phyloP scores from a whole-genome alignment of 2,329 filamentous ascomycete species.

The Pyrenophora tritici-repentis region DNA sequence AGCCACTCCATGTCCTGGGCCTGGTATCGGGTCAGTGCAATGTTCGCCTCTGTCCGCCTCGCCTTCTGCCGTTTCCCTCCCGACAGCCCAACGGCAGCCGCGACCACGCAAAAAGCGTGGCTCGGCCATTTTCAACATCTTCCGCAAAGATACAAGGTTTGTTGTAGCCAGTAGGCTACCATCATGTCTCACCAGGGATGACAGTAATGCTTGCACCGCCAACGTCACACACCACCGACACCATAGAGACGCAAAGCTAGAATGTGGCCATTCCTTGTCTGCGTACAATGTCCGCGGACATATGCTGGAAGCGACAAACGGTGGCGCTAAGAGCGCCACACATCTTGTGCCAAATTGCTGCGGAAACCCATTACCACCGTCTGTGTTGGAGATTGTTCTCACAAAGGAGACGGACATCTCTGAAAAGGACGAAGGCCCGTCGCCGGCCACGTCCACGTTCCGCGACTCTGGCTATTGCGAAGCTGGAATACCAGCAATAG shows the following conservation, averaged over 20 bases:
- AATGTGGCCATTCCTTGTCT: slow-evolving; percentile 40
- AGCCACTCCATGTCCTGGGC: slow-evolving; percentile 21
- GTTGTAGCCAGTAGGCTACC: slow-evolving; percentile 3
- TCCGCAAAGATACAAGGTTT: slow-evolving; percentile 39
- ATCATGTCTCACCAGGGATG: slow-evolving; percentile 19
- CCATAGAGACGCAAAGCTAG: slow-evolving; percentile 31
- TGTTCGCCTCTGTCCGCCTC: slow-evolving; percentile 31
- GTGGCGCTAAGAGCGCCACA: slow-evolving; percentile 35
- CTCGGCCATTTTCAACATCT: slow-evolving; percentile 40
- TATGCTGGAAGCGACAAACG: slow-evolving; percentile 44
- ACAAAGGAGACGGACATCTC: slow-evolving; percentile 45
- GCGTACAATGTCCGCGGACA: slow-evolving; percentile 34
- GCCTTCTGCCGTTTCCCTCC: slow-evolving; percentile 29
- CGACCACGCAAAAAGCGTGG: slow-evolving; percentile 34
- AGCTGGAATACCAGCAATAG: slow-evolving; percentile 29
- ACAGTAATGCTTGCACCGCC: slow-evolving; percentile 30
- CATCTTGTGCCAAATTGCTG: slow-evolving; percentile 48
- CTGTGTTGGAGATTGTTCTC: slow-evolving; percentile 46
- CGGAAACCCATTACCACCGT: slow-evolving; percentile 47
- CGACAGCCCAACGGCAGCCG: slow-evolving; percentile 24
- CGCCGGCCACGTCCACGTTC: slow-evolving; percentile 23
- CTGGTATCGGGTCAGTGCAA: slow-evolving; percentile 23
- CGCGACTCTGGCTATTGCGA: slow-evolving; percentile 38
- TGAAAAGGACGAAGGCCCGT: slow-evolving; percentile 7
- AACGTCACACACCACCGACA: slow-evolving; percentile 33